Percentiles rank a stretch among this genome's conserved stretches.
Evolutionary conservation across 2,329 filamentous ascomycete species (phyloP).

Genomic region (Helotiales sp.): DNA sequence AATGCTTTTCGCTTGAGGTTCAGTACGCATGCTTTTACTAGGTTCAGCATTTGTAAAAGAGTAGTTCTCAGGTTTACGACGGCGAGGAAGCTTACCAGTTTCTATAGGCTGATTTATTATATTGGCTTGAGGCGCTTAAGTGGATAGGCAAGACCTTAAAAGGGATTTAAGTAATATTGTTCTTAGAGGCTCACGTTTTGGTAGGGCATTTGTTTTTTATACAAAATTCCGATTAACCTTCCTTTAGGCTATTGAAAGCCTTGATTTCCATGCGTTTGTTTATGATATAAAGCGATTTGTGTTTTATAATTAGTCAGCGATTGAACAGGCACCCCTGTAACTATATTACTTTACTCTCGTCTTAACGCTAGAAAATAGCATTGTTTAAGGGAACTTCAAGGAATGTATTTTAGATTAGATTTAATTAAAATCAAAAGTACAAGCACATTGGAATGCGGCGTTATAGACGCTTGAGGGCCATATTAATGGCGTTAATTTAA

Average conservation of each 20-base stretch:
- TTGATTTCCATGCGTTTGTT: conserved; percentile 19
- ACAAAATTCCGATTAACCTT: no score
- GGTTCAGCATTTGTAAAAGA: conserved; percentile 18
- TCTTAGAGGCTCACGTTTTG: no score
- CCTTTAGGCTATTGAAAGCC: no score
- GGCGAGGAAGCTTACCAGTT: conserved; percentile 11
- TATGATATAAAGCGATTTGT: conserved; percentile 30
- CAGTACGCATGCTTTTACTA: no score
- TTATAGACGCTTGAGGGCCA: neutral
- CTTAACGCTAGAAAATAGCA: no score
- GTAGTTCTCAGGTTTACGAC: conserved; percentile 13
- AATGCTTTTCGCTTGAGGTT: no score
- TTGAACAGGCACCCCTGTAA: conserved; percentile 31
- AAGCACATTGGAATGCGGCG: conserved; percentile 8
- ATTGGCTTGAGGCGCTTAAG: no score
- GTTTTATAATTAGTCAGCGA: conserved; percentile 10
- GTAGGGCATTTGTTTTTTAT: no score
- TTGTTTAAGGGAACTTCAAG: conserved; percentile 5
- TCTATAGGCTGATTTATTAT: conserved; percentile 1
- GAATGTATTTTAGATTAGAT: neutral
- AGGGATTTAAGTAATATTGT: no score
- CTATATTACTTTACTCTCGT: conserved; percentile 27
- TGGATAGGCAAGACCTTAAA: no score
- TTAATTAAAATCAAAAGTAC: no score
- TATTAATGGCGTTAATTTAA: no score